phyloP scores from a whole-genome alignment of 2,329 filamentous ascomycete species.

The Furcasterigmium furcatum region DNA sequence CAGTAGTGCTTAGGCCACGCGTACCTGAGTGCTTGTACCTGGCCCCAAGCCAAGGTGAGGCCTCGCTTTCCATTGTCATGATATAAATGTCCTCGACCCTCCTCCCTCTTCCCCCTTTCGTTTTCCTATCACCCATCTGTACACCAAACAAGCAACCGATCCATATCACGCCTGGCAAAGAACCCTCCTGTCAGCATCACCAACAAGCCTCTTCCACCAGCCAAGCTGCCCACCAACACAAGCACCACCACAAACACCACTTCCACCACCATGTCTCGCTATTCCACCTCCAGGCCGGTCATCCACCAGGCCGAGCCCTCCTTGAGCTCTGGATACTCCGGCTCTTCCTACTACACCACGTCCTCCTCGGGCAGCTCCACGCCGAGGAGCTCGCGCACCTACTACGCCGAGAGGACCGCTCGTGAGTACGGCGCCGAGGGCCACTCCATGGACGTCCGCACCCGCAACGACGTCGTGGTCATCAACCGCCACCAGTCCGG shows the following conservation, averaged over 20 bases:
- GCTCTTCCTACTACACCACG: constrained; percentile 8
- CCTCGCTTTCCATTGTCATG: background rate
- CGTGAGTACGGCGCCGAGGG: constrained; percentile 28
- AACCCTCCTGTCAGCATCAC: background rate
- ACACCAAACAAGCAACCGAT: background rate
- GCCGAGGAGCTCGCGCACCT: constrained; percentile 1
- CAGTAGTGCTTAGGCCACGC: background rate
- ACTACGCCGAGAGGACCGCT: constrained; percentile 12
- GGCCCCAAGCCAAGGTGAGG: background rate
- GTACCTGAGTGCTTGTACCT: background rate
- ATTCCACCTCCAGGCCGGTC: constrained; percentile 19
- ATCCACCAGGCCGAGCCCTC: constrained; percentile 28
- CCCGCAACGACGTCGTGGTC: constrained; percentile 23
- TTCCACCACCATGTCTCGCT: constrained; percentile 14
- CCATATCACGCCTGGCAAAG: background rate
- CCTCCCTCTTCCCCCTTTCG: background rate
- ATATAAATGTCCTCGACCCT: background rate
- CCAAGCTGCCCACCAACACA: background rate
- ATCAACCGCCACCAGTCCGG: constrained; percentile 25
- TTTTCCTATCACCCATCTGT: background rate
- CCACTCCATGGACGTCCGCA: constrained; percentile 18
- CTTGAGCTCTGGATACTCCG: constrained; percentile 21
- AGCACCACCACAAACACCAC: background rate
- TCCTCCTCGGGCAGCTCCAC: constrained; percentile 16
- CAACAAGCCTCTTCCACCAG: background rate